phyloP scores from a whole-genome alignment of 2,329 filamentous ascomycete species.

The Amylocarpus encephaloides region DNA sequence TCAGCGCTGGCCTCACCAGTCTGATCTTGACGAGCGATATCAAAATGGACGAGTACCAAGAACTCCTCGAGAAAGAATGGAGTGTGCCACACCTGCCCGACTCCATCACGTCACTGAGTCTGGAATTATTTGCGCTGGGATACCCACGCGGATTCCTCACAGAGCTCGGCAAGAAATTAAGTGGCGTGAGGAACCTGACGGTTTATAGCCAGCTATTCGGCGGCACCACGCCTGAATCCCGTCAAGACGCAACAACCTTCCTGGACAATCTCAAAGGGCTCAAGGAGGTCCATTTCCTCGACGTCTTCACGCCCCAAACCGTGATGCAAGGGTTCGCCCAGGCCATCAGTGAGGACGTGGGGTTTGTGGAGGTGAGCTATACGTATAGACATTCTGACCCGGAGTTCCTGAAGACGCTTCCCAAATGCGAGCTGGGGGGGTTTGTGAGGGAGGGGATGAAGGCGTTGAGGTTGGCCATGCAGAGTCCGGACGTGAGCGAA shows the following conservation, averaged over 20 bases:
- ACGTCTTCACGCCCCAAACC: slow-evolving; percentile 38
- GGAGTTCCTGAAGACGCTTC: slow-evolving; percentile 15
- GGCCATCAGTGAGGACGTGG: slow-evolving; percentile 28
- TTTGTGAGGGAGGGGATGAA: slow-evolving; percentile 15
- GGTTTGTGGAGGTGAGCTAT: slow-evolving; percentile 41
- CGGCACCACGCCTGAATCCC: slow-evolving; percentile 35
- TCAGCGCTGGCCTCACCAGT: slow-evolving; percentile 34
- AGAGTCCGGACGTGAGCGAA: slow-evolving; percentile 12
- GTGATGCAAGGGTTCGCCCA: slow-evolving; percentile 34
- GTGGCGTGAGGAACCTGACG: slow-evolving; percentile 38
- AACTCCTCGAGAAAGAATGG: slow-evolving; percentile 31
- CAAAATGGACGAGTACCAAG: slow-evolving; percentile 40
- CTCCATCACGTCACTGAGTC: slow-evolving; percentile 38
- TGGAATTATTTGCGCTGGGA: slow-evolving; percentile 43
- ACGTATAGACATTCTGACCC: slow-evolving; percentile 38
- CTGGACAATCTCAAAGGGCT: slow-evolving; percentile 30
- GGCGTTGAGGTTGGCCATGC: slow-evolving; percentile 17
- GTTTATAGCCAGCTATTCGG: slow-evolving; percentile 41
- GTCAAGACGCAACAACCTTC: slow-evolving; percentile 37
- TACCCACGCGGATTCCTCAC: slow-evolving; percentile 40
- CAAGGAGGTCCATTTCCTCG: slow-evolving; percentile 40
- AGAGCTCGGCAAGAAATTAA: slow-evolving; percentile 34
- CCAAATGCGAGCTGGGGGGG: slow-evolving; percentile 10
- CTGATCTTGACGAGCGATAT: slow-evolving; percentile 44
- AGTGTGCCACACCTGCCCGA: slow-evolving; percentile 34